phyloP scores from a whole-genome alignment of 31 red algal genomes.

The Odonthalia washingtoniensis region DNA sequence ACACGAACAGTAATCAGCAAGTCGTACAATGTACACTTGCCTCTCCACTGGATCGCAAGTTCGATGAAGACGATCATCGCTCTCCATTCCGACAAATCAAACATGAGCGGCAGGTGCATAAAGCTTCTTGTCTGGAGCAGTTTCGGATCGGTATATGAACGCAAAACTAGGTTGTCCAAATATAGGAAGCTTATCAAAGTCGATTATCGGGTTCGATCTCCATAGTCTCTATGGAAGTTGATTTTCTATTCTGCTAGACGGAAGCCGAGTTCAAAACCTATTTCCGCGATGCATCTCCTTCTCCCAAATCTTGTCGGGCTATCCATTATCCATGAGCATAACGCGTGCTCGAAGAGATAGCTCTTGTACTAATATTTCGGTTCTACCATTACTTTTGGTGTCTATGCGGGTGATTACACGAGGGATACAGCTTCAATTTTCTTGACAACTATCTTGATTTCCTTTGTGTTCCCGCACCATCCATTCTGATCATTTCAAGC shows the following conservation, averaged over 20 bases:
- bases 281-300: background rate
- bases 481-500: background rate
- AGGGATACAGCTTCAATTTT: background rate
- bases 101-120: constrained; percentile 6
- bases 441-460: background rate
- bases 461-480: background rate
- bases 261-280: background rate
- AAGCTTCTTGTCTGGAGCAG: background rate
- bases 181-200: background rate
- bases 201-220: background rate
- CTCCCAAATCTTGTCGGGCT: background rate
- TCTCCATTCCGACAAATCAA: background rate
- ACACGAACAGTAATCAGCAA: background rate
- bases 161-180: background rate
- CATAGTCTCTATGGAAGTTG: background rate
- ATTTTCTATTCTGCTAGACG: background rate
- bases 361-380: background rate
- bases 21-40: background rate
- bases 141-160: background rate
- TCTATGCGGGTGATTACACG: background rate
- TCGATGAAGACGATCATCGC: background rate
- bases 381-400: background rate
- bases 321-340: background rate
- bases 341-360: background rate
- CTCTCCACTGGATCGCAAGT: background rate